Evolutionary conservation across 306 rosid species (phyloP).

Genomic region (Leucaena leucocephala): DNA sequence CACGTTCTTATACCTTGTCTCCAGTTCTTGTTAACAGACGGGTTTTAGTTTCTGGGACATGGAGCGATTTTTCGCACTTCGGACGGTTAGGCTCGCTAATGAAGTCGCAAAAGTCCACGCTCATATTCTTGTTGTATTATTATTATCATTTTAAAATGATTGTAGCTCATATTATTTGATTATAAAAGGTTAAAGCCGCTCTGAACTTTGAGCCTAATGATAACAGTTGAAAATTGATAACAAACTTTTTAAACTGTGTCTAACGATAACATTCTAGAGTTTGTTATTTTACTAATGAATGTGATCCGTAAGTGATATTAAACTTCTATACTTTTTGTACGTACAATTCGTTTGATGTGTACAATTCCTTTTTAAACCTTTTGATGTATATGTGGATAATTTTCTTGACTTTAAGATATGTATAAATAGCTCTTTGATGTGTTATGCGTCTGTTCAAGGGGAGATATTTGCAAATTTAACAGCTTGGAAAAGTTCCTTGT

Average conservation of each 20-base stretch:
- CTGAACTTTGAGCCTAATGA: not conserved
- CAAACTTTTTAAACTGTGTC: not conserved
- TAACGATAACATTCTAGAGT: not conserved
- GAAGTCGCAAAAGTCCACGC: not conserved
- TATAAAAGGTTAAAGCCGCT: too few relatives aligned
- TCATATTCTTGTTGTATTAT: not conserved
- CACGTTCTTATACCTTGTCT: not conserved
- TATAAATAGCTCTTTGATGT: not conserved
- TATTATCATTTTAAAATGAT: too few relatives aligned
- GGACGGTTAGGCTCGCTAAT: not conserved
- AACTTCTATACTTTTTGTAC: not conserved
- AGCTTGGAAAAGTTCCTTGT: not conserved
- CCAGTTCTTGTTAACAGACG: not conserved
- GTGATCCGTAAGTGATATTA: not conserved
- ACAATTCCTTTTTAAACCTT: too few relatives aligned
- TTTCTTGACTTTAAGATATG: not conserved
- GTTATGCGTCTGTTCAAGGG: not conserved
- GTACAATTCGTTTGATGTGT: not conserved
- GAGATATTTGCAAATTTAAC: not conserved
- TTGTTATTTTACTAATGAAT: not conserved
- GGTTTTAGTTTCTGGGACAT: not conserved
- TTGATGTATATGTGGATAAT: not conserved
- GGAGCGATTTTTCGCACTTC: not conserved
- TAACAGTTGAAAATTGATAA: not conserved
- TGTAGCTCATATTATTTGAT: not conserved